Percentiles rank a stretch among this genome's conserved stretches.
These are phyloP conservation scores for Cerrena zonata DNA, from an alignment of 1,284 basidiomycete genomes.

Conservation along the genomic window DNA sequence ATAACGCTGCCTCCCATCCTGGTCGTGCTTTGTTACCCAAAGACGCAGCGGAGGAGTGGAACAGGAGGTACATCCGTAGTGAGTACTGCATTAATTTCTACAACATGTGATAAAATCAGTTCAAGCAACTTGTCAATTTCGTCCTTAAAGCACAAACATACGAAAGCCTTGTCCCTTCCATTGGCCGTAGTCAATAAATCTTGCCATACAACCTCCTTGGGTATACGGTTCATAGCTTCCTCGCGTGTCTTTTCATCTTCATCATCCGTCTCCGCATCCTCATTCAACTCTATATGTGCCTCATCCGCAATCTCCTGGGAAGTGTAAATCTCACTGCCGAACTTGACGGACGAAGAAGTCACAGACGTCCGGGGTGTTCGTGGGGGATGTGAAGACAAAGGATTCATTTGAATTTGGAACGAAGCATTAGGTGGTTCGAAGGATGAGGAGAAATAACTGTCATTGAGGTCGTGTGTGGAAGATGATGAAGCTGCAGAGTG, in stretches of 20 bases:
- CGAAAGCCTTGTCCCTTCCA: slow-evolving; percentile 77
- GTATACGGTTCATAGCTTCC: slow-evolving; percentile 39
- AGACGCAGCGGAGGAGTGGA: slow-evolving; percentile 50
- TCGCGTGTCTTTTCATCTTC: slow-evolving; percentile 32
- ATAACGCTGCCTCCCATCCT: slow-evolving; percentile 50
- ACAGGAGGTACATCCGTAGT: slow-evolving; percentile 64
- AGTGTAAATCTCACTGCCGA: slow-evolving; percentile 34
- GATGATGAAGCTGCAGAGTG: slow-evolving; percentile 26
- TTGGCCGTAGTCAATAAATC: slow-evolving; percentile 69
- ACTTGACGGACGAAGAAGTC: slow-evolving; percentile 30
- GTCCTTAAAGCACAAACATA: slow-evolving; percentile 40
- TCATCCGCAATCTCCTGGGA: slow-evolving; percentile 34
- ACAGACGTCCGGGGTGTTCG: slow-evolving; percentile 62
- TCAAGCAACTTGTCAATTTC: too few species aligned
- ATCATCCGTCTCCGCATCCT: slow-evolving; percentile 39
- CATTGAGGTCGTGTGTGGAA: slow-evolving; percentile 32
- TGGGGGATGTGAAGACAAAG: slow-evolving; percentile 69
- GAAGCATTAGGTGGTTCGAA: slow-evolving; percentile 41
- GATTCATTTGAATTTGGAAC: slow-evolving; percentile 78
- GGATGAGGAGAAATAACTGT: slow-evolving; percentile 35
- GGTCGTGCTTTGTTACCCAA: slow-evolving; percentile 41
- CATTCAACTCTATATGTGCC: slow-evolving; percentile 27
- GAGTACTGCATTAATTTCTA: slow-evolving; percentile 82
- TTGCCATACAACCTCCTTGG: slow-evolving; percentile 65
- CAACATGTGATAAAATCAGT: slow-evolving; percentile 3